Evolutionary conservation across 345 rosid species (phyloP).

Genomic region (Ceriops zippeliana): DNA sequence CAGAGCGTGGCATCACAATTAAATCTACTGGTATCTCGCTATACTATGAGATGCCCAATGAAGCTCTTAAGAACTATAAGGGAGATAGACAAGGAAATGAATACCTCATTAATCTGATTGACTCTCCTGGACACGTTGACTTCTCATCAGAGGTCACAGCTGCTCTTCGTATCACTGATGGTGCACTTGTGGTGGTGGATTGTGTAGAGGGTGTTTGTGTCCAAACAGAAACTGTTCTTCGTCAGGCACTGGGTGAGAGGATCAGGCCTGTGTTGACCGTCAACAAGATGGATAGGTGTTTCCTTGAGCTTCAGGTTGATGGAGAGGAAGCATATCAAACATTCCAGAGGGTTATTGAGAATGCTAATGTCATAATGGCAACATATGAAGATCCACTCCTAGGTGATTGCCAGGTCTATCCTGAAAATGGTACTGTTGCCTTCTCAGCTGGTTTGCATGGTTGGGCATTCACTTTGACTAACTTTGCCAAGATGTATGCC

Average conservation of each 20-base stretch:
- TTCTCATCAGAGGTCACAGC: slow-evolving; percentile 87
- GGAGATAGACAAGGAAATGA: slow-evolving; percentile 68
- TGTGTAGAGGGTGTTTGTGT: slow-evolving; percentile 87
- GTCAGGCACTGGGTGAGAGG: slow-evolving; percentile 85
- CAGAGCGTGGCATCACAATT: slow-evolving; percentile 83
- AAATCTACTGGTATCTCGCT: slow-evolving; percentile 87
- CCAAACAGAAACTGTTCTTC: slow-evolving; percentile 78
- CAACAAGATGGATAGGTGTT: slow-evolving; percentile 89
- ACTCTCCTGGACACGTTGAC: slow-evolving; percentile 83
- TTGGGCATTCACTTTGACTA: slow-evolving; percentile 78
- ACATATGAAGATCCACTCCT: slow-evolving; percentile 84
- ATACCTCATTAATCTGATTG: slow-evolving; percentile 75
- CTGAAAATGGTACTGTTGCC: slow-evolving; percentile 81
- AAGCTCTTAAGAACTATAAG: slow-evolving; percentile 48
- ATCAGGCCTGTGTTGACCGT: slow-evolving; percentile 81
- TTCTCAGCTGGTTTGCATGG: slow-evolving; percentile 88
- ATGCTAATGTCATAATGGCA: slow-evolving; percentile 82
- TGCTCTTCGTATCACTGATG: slow-evolving; percentile 89
- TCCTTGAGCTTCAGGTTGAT: slow-evolving; percentile 85
- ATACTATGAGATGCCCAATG: slow-evolving; percentile 61
- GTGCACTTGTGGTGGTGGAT: slow-evolving; percentile 83
- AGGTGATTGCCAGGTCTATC: slow-evolving; percentile 77
- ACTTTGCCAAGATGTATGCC: slow-evolving; percentile 83
- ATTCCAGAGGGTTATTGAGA: slow-evolving; percentile 72
- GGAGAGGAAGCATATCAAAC: slow-evolving; percentile 90